Base-by-base conservation (phyloP, 306 rosid species). In the Vigna reflexopilosa region DNA sequence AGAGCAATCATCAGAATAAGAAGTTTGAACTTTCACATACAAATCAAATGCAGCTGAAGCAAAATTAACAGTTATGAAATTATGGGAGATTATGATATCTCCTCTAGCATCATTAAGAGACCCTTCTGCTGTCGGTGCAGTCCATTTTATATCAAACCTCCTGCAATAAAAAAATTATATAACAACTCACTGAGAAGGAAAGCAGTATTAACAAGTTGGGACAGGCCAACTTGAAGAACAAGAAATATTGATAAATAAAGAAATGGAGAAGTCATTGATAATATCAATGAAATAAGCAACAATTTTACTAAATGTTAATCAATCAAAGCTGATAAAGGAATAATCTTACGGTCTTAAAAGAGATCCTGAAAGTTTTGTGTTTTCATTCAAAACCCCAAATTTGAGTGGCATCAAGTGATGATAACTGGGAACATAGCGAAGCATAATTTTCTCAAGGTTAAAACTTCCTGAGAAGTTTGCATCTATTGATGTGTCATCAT, bases 61-160 rank as follows among this genome's bases (percentile, higher is more conserved):
- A 76, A 97, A 95, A 85, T 73, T 84, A 77, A 92, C 82, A 47
- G 66, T 77, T 44, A 92, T 57, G 61, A 80, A 88, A 80, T 95
- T 91, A 16, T 91, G 92, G 8, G 96, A 88, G 70, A 95, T 86
- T 78, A 90, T 78, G 84, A 95, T 87, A 79, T 92, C 93, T 89
- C 98, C 98, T 73, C 98, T 93, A 81, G 96, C 97, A 86, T 91
- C 93, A 32, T 85, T 83, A 15, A 95, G 89, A 55, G 98, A 88
- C 67, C 98, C 98, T 83, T 91, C 98, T 7, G 96, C 96, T 68
- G 81, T 83, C 67, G 91, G 89, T 56, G 98, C 98, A 65, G 82
- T 89, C 98, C 98, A 95, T 80, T 88, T 89, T 76, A 95, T 82
- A 84, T 95, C 96, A 84, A 88, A 87, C 85, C 78, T 91, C 90